Percentiles rank a stretch among this genome's conserved stretches.
Conservation (phyloP, 768 basidiomycete genomes). For the Leccinum arenicola region DNA sequence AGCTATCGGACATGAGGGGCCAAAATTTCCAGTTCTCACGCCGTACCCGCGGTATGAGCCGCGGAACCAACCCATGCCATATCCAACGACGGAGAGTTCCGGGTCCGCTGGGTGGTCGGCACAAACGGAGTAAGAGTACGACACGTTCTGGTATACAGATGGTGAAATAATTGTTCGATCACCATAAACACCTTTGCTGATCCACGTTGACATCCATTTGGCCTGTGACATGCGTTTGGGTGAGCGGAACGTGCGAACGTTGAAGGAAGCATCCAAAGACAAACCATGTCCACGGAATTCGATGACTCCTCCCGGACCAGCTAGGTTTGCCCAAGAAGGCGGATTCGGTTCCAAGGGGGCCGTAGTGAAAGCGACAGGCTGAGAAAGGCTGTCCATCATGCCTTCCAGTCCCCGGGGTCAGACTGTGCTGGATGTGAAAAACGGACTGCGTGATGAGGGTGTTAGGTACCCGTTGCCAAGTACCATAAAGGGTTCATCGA, state of each 20-base stretch:
- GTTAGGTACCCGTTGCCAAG: conserved; percentile 63
- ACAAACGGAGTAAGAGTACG: conserved; percentile 31
- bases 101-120: conserved; percentile 7
- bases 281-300: no score
- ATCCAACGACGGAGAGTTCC: conserved; percentile 32
- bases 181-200: conserved; percentile 30
- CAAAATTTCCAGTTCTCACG: conserved; percentile 21
- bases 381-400: conserved; percentile 82
- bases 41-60: conserved; percentile 40
- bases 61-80: conserved; percentile 44
- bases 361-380: conserved; percentile 76
- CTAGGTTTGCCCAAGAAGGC: conserved; percentile 19
- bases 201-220: no score
- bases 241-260: no score
- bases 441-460: neutral
- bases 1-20: neutral
- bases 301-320: no score
- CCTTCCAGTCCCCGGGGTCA: conserved; percentile 84
- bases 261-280: no score
- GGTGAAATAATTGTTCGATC: conserved; percentile 34
- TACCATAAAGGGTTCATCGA: conserved; percentile 89
- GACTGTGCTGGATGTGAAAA: conserved; percentile 40
- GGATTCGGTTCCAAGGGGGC: conserved; percentile 54
- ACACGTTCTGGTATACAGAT: conserved; percentile 28
- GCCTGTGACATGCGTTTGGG: no score